These are phyloP conservation scores for Ophiostoma fasciatum DNA, from an alignment of 2,329 filamentous ascomycete genomes.

Conservation along the genomic window DNA sequence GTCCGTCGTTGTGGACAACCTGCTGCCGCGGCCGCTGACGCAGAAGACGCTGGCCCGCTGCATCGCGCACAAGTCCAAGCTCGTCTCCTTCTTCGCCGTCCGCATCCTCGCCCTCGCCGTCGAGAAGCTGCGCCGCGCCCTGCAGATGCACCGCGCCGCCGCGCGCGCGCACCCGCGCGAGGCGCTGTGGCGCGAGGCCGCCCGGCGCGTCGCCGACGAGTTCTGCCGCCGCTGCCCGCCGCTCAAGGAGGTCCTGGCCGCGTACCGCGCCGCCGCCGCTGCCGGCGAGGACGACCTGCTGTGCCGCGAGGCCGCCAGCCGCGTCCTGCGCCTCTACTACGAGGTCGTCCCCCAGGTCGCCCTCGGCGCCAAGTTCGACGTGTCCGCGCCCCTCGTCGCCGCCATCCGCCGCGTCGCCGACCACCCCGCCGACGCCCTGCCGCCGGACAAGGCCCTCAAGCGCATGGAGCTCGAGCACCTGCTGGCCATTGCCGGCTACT, in stretches of 20 bases:
- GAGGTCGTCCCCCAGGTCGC: constrained; percentile 66
- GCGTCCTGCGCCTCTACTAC: constrained; percentile 73
- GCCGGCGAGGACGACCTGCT: constrained; percentile 54
- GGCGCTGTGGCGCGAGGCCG: constrained; percentile 53
- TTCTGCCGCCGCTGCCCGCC: constrained; percentile 68
- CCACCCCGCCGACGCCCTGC: constrained; percentile 29
- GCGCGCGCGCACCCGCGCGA: neutral
- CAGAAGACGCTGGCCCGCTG: constrained; percentile 69
- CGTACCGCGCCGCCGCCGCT: constrained; percentile 54
- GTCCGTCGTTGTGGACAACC: constrained; percentile 66
- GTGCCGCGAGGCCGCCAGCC: constrained; percentile 64
- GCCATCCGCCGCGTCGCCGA: constrained; percentile 48
- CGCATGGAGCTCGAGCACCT: constrained; percentile 69
- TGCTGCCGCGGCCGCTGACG: constrained; percentile 69
- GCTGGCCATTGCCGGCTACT: constrained; percentile 64
- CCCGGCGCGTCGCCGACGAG: constrained; percentile 51
- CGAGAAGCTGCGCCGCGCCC: constrained; percentile 54
- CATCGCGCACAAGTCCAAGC: constrained; percentile 58
- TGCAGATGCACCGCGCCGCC: constrained; percentile 43
- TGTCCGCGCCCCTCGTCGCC: constrained; percentile 60
- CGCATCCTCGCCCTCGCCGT: constrained; percentile 67
- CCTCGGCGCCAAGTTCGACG: constrained; percentile 74
- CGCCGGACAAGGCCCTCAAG: constrained; percentile 36
- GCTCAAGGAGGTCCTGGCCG: constrained; percentile 64
- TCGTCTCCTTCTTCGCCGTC: constrained; percentile 73